Percentiles rank a stretch among this genome's conserved stretches.
These are phyloP conservation scores for Solanum piurae DNA, from an alignment of 257 asterid species.

Conservation along the genomic window DNA sequence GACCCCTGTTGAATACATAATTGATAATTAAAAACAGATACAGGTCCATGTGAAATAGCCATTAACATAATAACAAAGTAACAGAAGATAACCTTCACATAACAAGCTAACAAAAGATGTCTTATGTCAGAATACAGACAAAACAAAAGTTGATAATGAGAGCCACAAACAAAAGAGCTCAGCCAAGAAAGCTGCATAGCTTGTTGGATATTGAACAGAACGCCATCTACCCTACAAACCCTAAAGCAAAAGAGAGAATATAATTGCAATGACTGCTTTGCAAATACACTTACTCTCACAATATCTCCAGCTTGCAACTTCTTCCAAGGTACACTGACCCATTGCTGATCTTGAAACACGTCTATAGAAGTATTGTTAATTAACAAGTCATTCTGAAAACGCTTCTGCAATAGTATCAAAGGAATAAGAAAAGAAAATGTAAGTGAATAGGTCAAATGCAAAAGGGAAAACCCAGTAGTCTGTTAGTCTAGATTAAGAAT, in stretches of 20 bases:
- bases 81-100: background rate
- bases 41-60: background rate
- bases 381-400: conserved; percentile 88
- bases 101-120: background rate
- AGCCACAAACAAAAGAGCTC: background rate
- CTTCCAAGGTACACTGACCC: conserved; percentile 92
- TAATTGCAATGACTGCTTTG: background rate
- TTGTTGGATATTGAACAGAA: background rate
- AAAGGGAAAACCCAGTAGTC: background rate
- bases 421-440: conserved; percentile 1
- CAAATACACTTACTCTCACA: conserved; percentile 52
- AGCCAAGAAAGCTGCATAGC: background rate
- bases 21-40: background rate
- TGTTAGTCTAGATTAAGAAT: background rate
- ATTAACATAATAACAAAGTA: background rate
- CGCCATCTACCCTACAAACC: background rate
- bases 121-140: background rate
- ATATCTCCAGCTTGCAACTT: conserved; percentile 98
- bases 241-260: background rate
- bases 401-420: conserved; percentile 53
- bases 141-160: background rate
- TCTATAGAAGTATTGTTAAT: conserved; percentile 79
- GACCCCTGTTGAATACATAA: background rate
- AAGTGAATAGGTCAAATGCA: background rate
- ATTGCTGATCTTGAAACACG: conserved; percentile 65